Evolutionary conservation across 768 basidiomycete species (phyloP).

Genomic region (Rhodotorula taiwanensis): DNA sequence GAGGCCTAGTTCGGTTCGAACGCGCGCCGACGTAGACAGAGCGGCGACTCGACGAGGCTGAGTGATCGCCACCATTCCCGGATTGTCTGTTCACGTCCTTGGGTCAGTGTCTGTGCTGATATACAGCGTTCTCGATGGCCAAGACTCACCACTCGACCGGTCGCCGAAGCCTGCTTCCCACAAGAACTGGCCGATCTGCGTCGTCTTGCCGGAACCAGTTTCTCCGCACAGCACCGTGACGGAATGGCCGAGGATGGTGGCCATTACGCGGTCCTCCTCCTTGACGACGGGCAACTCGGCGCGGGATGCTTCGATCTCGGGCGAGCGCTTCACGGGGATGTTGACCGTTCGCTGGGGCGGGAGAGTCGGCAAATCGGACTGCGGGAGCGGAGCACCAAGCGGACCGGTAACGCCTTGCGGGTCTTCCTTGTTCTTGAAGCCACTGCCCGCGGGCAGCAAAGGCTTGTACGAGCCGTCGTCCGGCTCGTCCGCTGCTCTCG

Average conservation of each 20-base stretch:
- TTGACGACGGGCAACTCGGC: conserved; percentile 77
- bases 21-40: conserved; percentile 88
- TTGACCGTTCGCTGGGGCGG: conserved; percentile 33
- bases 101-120: not conserved
- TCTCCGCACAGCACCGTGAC: conserved; percentile 86
- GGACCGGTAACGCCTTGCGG: conserved; percentile 33
- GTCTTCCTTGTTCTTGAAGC: conserved; percentile 7
- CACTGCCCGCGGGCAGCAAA: conserved; percentile 28
- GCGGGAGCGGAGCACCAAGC: conserved; percentile 27
- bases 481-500: not conserved
- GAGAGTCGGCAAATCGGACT: conserved; percentile 23
- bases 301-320: conserved; percentile 57
- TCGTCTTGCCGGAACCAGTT: conserved; percentile 97
- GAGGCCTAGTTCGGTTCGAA: conserved; percentile 84
- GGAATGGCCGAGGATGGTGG: conserved; percentile 74
- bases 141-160: conserved; percentile 62
- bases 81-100: conserved; percentile 60
- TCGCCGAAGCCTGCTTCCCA: conserved; percentile 92
- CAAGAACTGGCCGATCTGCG: conserved; percentile 96
- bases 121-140: not conserved
- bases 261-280: conserved; percentile 92
- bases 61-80: conserved; percentile 95
- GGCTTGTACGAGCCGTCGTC: conserved; percentile 26
- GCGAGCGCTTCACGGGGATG: conserved; percentile 36
- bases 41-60: conserved; percentile 97